Evolutionary conservation across 2,329 filamentous ascomycete species (phyloP).

Genomic region (Arthrobotrys sphaeroides): DNA sequence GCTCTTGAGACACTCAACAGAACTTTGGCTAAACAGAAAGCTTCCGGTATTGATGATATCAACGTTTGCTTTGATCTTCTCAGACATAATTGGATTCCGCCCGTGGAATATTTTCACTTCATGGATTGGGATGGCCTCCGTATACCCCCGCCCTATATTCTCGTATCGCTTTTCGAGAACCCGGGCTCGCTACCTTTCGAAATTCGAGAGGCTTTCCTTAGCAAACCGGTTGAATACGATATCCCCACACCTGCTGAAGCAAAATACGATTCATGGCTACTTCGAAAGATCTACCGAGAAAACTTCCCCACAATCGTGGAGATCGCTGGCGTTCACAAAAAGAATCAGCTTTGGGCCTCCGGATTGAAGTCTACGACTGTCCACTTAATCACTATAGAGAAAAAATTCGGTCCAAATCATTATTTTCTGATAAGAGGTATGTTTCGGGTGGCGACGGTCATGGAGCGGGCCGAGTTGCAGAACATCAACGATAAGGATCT

Average conservation of each 20-base stretch:
- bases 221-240: background rate
- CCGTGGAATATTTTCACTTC: background rate
- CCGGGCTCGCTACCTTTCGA: background rate
- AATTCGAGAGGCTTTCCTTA: background rate
- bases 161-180: background rate
- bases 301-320: constrained; percentile 10
- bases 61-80: background rate
- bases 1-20: background rate
- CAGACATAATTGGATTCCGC: background rate
- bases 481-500: constrained; percentile 7
- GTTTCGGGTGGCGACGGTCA: background rate
- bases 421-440: constrained; percentile 7
- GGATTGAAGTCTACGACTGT: background rate
- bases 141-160: background rate
- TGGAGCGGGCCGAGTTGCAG: background rate
- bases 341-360: background rate
- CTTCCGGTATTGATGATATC: background rate
- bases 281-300: background rate
- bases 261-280: background rate
- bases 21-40: background rate
- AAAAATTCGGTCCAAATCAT: background rate
- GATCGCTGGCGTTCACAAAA: background rate
- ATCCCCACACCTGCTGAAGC: background rate
- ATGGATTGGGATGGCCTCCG: background rate
- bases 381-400: constrained; percentile 16